phyloP scores from a whole-genome alignment of 768 basidiomycete genomes.

The Floccularia luteovirens region DNA sequence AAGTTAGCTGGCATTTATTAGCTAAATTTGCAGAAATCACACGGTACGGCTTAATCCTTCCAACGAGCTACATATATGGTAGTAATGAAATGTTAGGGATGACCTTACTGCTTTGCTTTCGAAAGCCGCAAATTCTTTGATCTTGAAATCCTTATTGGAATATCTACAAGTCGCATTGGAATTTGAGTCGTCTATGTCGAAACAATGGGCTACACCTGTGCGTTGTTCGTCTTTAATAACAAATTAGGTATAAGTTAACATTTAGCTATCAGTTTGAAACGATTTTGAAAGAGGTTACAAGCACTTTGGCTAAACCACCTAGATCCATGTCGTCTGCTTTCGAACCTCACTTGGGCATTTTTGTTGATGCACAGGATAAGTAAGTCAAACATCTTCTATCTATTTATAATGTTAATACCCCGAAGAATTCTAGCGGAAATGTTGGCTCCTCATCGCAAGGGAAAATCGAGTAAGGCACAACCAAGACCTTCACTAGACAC shows the following conservation, averaged over 20 bases:
- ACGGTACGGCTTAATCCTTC: conserved; percentile 38
- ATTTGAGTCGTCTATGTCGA: conserved; percentile 76
- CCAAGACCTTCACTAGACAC: conserved; percentile 66
- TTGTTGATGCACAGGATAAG: conserved; percentile 97
- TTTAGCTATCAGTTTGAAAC: conserved; percentile 44
- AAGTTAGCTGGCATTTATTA: conserved; percentile 72
- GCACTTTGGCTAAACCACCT: conserved; percentile 40
- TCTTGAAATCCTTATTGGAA: conserved; percentile 77
- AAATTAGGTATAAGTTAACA: background rate
- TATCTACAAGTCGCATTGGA: conserved; percentile 81
- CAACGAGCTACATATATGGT: background rate
- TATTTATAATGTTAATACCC: background rate
- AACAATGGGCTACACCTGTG: conserved; percentile 78
- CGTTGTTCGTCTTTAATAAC: conserved; percentile 7
- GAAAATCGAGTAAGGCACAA: conserved; percentile 28
- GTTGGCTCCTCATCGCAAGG: conserved; percentile 72
- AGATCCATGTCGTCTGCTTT: conserved; percentile 84
- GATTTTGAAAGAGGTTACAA: conserved; percentile 49
- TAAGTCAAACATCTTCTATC: conserved; percentile 19
- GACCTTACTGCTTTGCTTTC: conserved; percentile 78
- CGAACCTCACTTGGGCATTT: conserved; percentile 87
- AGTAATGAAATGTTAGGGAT: conserved; percentile 40
- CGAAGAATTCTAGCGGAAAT: conserved; percentile 82
- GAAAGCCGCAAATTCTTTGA: conserved; percentile 66
- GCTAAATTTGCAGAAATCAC: conserved; percentile 90